These are phyloP conservation scores for Pseudevernia furfuracea DNA, from an alignment of 495 filamentous ascomycete species.

Conservation along the genomic window DNA sequence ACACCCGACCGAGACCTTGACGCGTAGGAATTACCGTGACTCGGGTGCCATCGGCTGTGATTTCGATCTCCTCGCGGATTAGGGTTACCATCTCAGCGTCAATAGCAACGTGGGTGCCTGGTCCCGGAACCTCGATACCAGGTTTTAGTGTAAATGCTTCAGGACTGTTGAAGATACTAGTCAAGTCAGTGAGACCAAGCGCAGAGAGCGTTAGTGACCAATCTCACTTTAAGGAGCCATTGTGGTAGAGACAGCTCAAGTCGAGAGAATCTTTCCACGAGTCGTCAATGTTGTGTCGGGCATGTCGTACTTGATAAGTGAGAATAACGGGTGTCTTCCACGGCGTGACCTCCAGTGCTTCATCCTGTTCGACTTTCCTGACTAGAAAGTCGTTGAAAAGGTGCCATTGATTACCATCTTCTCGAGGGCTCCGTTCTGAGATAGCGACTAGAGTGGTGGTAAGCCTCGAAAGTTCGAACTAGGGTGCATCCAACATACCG, in stretches of 20 bases:
- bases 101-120: conserved; percentile 71
- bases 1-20: conserved; percentile 79
- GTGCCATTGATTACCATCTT: conserved; percentile 66
- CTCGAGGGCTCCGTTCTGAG: conserved; percentile 45
- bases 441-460: conserved; percentile 52
- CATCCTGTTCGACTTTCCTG: conserved; percentile 62
- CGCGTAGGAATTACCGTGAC: conserved; percentile 80
- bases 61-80: conserved; percentile 82
- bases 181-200: neutral
- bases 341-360: conserved; percentile 74
- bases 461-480: neutral
- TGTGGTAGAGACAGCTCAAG: conserved; percentile 71
- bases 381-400: conserved; percentile 97
- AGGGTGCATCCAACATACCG: conserved; percentile 35
- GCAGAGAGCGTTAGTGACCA: neutral
- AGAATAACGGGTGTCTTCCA: conserved; percentile 91
- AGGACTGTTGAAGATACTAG: conserved; percentile 30
- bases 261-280: conserved; percentile 80
- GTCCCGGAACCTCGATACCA: conserved; percentile 55
- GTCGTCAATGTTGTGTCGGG: conserved; percentile 68
- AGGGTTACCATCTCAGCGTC: conserved; percentile 94
- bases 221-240: conserved; percentile 55
- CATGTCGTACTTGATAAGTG: conserved; percentile 70
- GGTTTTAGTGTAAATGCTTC: conserved; percentile 48
- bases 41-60: conserved; percentile 81